Evolutionary conservation across 495 filamentous ascomycete species (phyloP), one percentile per base, ranked within the genome.

Genomic region (Aspergillus conjunctus): DNA sequence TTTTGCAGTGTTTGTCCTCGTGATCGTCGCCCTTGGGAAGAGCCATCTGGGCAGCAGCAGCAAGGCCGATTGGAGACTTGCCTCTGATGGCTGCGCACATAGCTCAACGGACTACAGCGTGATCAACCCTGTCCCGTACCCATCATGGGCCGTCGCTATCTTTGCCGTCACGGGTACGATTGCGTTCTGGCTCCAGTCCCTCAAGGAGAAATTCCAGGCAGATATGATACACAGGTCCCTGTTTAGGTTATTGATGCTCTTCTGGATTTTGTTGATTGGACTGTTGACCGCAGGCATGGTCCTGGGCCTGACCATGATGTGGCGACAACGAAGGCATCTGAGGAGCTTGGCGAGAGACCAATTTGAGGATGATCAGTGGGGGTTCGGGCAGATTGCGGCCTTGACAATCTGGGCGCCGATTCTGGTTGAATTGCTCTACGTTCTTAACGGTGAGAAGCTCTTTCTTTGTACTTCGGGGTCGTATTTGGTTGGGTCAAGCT

Each of bases 31-130:
- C 4, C 56, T 58, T 0, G 56, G 46, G 3, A 41, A 43, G 18
- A 43, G 45, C 56, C 56, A 58, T 0, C 56, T 58, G 1, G 26
- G 39, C 46, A 43, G 32, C 56, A 46, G 51, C 18, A 58, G 56
- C 56, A 51, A 32, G 46, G 30, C 7, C 12, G 39, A 58, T 18
- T 58, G 56, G 56, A 20, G 45, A 20, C 46, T 58, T 37, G 56
- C 56, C 46, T 58, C 56, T 26, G 56, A 58, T 31, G 56, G 56
- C 46, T 58, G 56, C 56, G 56, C 46, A 15, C 56, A 58, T 33
- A 51, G 46, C 56, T 58, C 56, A 10, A 51, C 56, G 4, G 56
- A 58, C 46, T 58, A 58, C 21, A 51, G 18, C 30, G 56, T 58
- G 6, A 58, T 58, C 45, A 58, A 58, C 31, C 56, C 56, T 1